Conservation (phyloP, 768 basidiomycete genomes). For the Rhizopogon vulgaris region DNA sequence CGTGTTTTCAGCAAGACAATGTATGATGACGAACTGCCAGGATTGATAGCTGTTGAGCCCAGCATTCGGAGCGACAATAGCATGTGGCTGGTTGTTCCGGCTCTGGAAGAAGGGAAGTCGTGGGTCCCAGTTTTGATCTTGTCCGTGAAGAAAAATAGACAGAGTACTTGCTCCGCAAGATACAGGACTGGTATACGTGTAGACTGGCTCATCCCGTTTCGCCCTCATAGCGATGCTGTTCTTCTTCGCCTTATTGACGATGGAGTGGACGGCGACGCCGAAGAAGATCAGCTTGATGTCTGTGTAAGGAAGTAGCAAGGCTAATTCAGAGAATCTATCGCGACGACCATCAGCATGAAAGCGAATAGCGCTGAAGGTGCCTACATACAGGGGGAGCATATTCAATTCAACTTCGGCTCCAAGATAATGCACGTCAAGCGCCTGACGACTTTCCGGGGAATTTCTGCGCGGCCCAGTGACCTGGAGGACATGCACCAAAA, state of each 20-base stretch:
- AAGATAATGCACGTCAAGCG: constrained; percentile 30
- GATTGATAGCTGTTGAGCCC: constrained; percentile 30
- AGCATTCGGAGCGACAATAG: constrained; percentile 36
- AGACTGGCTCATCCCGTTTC: constrained; percentile 23
- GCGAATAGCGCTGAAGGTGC: not conserved
- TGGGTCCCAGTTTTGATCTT: constrained; percentile 20
- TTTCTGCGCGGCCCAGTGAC: constrained; percentile 20
- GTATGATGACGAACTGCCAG: constrained; percentile 33
- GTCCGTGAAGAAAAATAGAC: constrained; percentile 29
- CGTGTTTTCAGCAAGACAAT: constrained; percentile 19
- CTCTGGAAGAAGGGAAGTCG: constrained; percentile 13
- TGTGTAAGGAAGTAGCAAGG: constrained; percentile 37
- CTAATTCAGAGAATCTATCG: constrained; percentile 40
- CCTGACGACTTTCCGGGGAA: constrained; percentile 16
- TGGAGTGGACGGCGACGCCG: constrained; percentile 26
- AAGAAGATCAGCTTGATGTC: constrained; percentile 39
- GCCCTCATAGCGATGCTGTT: constrained; percentile 26
- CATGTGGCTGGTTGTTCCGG: constrained; percentile 28
- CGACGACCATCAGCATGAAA: not conserved
- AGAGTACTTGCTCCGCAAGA: constrained; percentile 33
- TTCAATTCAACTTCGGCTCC: constrained; percentile 35
- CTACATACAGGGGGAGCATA: constrained; percentile 34
- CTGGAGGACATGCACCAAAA: constrained; percentile 30
- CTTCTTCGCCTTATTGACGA: constrained; percentile 27
- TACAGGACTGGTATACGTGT: constrained; percentile 30